Conservation (phyloP, 257 asterid species). For the Solanum etuberosum region DNA sequence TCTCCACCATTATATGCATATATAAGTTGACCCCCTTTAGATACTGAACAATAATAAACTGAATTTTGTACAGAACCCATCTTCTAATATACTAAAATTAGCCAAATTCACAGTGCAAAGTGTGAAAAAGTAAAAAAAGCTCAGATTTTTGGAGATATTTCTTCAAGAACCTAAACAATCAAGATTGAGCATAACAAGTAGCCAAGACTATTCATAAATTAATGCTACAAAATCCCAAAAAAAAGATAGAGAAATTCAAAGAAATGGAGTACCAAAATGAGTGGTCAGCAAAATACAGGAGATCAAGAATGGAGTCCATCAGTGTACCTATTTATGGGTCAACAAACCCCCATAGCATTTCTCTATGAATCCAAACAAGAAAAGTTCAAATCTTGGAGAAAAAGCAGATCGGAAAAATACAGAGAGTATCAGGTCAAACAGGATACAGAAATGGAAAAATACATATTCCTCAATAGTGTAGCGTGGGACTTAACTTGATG, state of each 20-base stretch:
- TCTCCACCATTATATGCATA: slow-evolving; percentile 36
- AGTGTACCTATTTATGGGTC: neutral
- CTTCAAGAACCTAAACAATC: neutral
- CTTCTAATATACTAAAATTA: neutral
- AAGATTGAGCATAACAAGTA: neutral
- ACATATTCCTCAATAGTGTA: neutral
- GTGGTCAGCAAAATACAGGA: neutral
- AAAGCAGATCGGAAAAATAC: neutral
- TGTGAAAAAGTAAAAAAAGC: neutral
- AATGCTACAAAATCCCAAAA: neutral
- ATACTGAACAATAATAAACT: slow-evolving; percentile 56
- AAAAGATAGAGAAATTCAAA: neutral
- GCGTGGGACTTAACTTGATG: neutral
- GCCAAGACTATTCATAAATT: neutral
- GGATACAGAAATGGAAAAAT: neutral
- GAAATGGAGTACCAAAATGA: neutral
- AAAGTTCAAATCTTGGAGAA: neutral
- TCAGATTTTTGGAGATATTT: neutral
- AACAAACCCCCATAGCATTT: neutral
- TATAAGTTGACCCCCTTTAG: slow-evolving; percentile 37
- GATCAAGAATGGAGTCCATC: neutral
- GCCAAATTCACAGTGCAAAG: neutral
- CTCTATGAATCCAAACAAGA: neutral
- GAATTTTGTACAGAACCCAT: neutral
- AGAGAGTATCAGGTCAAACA: neutral